These are phyloP conservation scores for Podila minutissima DNA, from an alignment of 192 early-diverging fungal species.

Conservation along the genomic window DNA sequence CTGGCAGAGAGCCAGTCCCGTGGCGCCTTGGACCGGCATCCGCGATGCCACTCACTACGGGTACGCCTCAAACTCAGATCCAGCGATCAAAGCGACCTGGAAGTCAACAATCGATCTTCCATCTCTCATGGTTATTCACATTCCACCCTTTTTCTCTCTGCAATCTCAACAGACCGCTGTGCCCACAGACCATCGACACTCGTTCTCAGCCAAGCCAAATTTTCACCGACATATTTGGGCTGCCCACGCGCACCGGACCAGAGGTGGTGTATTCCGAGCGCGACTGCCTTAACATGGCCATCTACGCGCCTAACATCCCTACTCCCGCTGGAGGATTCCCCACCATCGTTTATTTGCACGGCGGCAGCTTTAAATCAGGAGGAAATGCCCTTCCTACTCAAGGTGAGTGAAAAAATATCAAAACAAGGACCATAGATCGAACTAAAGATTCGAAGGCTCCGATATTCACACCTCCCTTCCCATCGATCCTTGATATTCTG, in stretches of 20 bases:
- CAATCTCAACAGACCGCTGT: slow-evolving; percentile 9
- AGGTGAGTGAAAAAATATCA: not conserved
- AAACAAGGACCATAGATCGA: too few species aligned
- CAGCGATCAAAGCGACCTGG: not conserved
- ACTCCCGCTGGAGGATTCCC: slow-evolving; percentile 12
- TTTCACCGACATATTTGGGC: not conserved
- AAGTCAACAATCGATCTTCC: too few species aligned
- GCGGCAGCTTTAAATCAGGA: slow-evolving; percentile 14
- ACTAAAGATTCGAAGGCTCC: too few species aligned
- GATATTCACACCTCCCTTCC: too few species aligned
- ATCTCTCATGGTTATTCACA: not conserved
- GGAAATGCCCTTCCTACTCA: slow-evolving; percentile 11
- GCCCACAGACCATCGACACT: slow-evolving; percentile 8
- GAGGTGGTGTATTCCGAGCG: slow-evolving; percentile 10
- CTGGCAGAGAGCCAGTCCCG: slow-evolving; percentile 12
- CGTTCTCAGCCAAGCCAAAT: slow-evolving; percentile 3
- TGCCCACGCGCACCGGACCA: not conserved
- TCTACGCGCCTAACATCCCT: slow-evolving; percentile 12
- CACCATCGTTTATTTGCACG: slow-evolving; percentile 29
- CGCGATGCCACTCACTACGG: slow-evolving; percentile 19
- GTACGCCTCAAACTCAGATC: not conserved
- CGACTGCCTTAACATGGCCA: slow-evolving; percentile 24
- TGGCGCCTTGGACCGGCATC: slow-evolving; percentile 7
- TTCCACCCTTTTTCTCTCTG: not conserved
- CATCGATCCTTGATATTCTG: too few species aligned